These are phyloP conservation scores for Chaetomiaceae sp. DNA, from an alignment of 2,329 filamentous ascomycete genomes.

Conservation along the genomic window DNA sequence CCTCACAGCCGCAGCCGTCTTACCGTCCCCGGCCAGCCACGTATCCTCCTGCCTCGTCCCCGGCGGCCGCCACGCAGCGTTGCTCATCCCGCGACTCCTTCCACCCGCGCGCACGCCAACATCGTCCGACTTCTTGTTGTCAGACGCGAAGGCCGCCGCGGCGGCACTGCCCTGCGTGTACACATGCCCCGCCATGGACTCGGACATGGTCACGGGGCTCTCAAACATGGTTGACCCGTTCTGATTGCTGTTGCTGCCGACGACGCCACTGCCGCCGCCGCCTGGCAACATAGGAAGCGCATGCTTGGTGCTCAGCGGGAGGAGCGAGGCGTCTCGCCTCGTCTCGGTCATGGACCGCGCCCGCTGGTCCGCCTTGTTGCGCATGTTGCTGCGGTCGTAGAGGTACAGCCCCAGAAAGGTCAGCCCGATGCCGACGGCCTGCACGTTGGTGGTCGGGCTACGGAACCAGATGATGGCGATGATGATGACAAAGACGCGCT, in stretches of 20 bases:
- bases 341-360: constrained; percentile 62
- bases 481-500: constrained; percentile 94
- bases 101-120: constrained; percentile 32
- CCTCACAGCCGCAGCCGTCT: constrained; percentile 15
- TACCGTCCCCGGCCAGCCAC: constrained; percentile 52
- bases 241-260: constrained; percentile 19
- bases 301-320: constrained; percentile 59
- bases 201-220: constrained; percentile 30
- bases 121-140: constrained; percentile 51
- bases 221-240: constrained; percentile 34
- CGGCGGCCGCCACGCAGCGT: constrained; percentile 64
- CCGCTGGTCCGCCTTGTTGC: constrained; percentile 79
- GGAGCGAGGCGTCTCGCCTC: constrained; percentile 48
- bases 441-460: constrained; percentile 76
- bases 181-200: not conserved
- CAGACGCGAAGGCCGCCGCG: constrained; percentile 7
- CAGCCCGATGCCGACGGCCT: constrained; percentile 78
- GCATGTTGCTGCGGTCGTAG: constrained; percentile 88
- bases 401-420: constrained; percentile 92
- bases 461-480: constrained; percentile 96
- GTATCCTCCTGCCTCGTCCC: constrained; percentile 85
- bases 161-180: constrained; percentile 12
- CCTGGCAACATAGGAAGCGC: too few species aligned
- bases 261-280: not conserved
- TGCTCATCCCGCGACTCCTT: constrained; percentile 40